Percentiles rank a stretch among this genome's conserved stretches.
These are phyloP conservation scores for Falciphora oryzae DNA, from an alignment of 2,329 filamentous ascomycete genomes.

Conservation along the genomic window DNA sequence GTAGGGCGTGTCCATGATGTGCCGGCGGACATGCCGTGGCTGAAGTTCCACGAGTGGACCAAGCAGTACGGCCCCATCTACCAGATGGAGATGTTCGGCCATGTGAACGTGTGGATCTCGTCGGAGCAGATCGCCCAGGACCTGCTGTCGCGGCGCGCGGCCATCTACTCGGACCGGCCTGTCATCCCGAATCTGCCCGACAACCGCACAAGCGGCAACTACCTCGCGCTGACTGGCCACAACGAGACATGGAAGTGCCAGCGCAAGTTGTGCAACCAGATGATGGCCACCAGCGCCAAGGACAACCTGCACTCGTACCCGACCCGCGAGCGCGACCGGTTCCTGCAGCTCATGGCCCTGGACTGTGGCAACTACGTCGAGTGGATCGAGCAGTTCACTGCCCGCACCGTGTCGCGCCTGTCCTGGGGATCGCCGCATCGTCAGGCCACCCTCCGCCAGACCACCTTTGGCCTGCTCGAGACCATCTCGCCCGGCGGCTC, in stretches of 20 bases:
- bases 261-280: conserved; percentile 36
- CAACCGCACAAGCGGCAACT: conserved; percentile 40
- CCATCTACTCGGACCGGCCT: conserved; percentile 42
- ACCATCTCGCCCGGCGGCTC: conserved; percentile 40
- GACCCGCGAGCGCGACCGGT: conserved; percentile 37
- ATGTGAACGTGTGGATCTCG: conserved; percentile 42
- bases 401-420: conserved; percentile 38
- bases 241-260: conserved; percentile 45
- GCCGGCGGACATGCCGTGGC: conserved; percentile 34
- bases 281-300: conserved; percentile 34
- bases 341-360: conserved; percentile 35
- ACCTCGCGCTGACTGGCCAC: conserved; percentile 37
- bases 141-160: conserved; percentile 33
- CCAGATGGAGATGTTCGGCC: conserved; percentile 39
- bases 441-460: conserved; percentile 33
- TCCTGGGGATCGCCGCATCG: conserved; percentile 39
- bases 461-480: conserved; percentile 39
- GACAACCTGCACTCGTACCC: conserved; percentile 36
- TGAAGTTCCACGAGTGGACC: conserved; percentile 44
- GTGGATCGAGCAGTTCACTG: conserved; percentile 42
- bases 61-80: conserved; percentile 42
- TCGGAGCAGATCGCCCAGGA: conserved; percentile 39
- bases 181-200: conserved; percentile 40
- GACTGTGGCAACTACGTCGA: conserved; percentile 37
- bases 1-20: conserved; percentile 41